These are phyloP conservation scores for Luffa acutangula DNA, from an alignment of 306 rosid species.

Conservation along the genomic window DNA sequence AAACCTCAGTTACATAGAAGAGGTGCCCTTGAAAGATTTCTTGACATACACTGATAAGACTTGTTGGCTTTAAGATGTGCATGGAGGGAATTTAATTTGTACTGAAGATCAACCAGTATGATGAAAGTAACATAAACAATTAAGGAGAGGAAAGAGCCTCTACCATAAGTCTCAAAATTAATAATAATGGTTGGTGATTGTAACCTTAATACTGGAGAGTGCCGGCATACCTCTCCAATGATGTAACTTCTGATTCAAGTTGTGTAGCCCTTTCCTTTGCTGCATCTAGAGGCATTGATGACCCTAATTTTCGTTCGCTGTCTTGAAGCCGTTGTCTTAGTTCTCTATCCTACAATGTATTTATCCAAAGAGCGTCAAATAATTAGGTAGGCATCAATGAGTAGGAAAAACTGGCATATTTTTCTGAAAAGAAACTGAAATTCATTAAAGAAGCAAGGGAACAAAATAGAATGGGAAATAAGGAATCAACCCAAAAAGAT, in stretches of 20 bases:
- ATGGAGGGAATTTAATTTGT: not conserved
- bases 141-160: not conserved
- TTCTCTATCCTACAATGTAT: slow-evolving; percentile 52
- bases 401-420: not conserved
- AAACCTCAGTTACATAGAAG: not conserved
- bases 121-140: not conserved
- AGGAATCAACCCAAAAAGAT: not conserved
- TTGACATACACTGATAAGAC: not conserved
- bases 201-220: not conserved
- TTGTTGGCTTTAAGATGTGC: not conserved
- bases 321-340: slow-evolving; percentile 69
- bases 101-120: not conserved
- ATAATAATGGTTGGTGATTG: not conserved
- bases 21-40: not conserved
- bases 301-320: slow-evolving; percentile 75
- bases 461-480: not conserved
- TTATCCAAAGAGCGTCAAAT: not conserved
- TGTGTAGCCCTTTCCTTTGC: slow-evolving; percentile 77
- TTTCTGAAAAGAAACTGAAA: not conserved
- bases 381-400: not conserved
- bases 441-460: not conserved
- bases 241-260: slow-evolving; percentile 72
- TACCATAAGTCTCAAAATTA: not conserved
- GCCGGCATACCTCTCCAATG: slow-evolving; percentile 58
- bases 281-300: slow-evolving; percentile 74